These are phyloP conservation scores for Candida sanyaensis DNA, from an alignment of 1,139 yeast species.

Conservation along the genomic window DNA sequence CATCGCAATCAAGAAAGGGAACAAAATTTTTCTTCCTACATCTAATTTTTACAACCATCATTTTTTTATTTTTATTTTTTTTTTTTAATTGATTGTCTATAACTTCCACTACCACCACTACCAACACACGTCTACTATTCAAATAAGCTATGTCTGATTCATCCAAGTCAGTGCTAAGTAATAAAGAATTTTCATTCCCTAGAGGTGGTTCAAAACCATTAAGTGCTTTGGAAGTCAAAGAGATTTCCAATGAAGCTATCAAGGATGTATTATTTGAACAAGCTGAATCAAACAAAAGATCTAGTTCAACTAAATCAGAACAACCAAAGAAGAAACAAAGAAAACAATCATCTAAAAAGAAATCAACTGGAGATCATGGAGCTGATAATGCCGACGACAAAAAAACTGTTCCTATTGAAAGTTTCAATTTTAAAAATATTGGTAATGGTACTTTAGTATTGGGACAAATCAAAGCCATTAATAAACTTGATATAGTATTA, in stretches of 20 bases:
- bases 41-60: background rate
- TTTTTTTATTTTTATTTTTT: constrained; percentile 1
- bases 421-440: constrained; percentile 59
- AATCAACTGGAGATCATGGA: constrained; percentile 16
- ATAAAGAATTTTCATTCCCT: constrained; percentile 79
- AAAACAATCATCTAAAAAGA: constrained; percentile 12
- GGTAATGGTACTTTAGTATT: constrained; percentile 72
- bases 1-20: background rate
- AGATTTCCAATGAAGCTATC: constrained; percentile 90
- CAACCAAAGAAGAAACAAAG: constrained; percentile 23
- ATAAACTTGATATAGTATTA: constrained; percentile 63
- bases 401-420: constrained; percentile 51
- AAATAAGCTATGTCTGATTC: constrained; percentile 18
- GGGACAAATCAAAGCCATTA: constrained; percentile 70
- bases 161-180: constrained; percentile 25
- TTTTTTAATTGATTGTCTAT: background rate
- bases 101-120: background rate
- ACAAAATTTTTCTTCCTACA: constrained; percentile 1
- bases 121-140: background rate
- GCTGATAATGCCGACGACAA: constrained; percentile 22
- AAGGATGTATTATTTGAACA: constrained; percentile 78
- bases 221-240: constrained; percentile 88
- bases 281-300: constrained; percentile 34
- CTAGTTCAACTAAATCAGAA: constrained; percentile 24
- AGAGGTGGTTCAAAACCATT: constrained; percentile 91